phyloP scores from a whole-genome alignment of 129 eudicot species.

The Chrysanthemum makinoi region DNA sequence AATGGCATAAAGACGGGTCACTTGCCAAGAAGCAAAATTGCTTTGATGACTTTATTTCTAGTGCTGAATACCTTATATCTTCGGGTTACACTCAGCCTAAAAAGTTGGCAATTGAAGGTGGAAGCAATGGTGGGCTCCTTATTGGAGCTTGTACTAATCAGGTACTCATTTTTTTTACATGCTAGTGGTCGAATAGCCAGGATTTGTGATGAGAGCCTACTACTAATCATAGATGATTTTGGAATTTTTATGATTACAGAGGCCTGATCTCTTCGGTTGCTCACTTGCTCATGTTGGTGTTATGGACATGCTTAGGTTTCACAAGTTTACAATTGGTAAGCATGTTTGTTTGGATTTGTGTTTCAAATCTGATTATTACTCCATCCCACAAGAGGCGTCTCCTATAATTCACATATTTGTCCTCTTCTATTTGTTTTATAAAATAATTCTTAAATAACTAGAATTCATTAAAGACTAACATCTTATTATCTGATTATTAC shows the following conservation, averaged over 20 bases:
- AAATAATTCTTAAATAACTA: not conserved
- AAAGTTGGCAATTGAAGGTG: conserved; percentile 92
- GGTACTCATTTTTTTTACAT: conserved; percentile 34
- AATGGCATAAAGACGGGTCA: conserved; percentile 94
- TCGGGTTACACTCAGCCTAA: conserved; percentile 79
- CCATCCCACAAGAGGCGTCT: not conserved
- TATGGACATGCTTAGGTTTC: conserved; percentile 99
- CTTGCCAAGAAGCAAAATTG: conserved; percentile 88
- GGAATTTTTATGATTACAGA: conserved; percentile 42
- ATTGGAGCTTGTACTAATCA: conserved; percentile 96
- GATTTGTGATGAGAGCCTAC: not conserved
- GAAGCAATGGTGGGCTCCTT: conserved; percentile 98
- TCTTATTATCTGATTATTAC: not conserved
- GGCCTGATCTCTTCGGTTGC: conserved; percentile 97
- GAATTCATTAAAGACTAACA: not conserved
- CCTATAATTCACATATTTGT: not conserved
- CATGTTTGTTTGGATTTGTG: not conserved
- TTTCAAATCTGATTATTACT: not conserved
- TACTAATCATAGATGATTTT: not conserved
- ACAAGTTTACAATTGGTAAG: conserved; percentile 93
- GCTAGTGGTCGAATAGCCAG: not conserved
- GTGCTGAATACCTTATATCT: conserved; percentile 81
- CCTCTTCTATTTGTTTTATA: not conserved
- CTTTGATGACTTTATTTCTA: conserved; percentile 89
- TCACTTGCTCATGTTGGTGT: conserved; percentile 99